Percentiles rank a stretch among this genome's conserved stretches.
phyloP scores from a whole-genome alignment of 2,329 filamentous ascomycete genomes.

The Fusarium guadeloupense region DNA sequence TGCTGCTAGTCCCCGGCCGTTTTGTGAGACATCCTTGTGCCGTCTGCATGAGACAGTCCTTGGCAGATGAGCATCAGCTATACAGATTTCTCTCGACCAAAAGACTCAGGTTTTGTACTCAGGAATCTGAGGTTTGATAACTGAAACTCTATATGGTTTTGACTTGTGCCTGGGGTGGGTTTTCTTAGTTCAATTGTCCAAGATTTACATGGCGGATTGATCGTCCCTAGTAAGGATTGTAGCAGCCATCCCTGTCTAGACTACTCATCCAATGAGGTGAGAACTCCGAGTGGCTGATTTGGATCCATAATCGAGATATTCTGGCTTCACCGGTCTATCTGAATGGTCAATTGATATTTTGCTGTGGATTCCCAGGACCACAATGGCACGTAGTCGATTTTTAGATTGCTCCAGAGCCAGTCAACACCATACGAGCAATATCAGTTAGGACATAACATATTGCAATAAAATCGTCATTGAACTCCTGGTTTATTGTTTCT shows the following conservation, averaged over 20 bases:
- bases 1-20: conserved; percentile 20
- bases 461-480: neutral
- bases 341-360: conserved; percentile 5
- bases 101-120: neutral
- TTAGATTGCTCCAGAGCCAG: neutral
- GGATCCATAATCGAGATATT: conserved; percentile 20
- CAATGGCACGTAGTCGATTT: neutral
- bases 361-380: neutral
- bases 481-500: neutral
- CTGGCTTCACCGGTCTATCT: conserved; percentile 27
- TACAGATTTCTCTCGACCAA: neutral
- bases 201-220: conserved; percentile 22
- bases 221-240: conserved; percentile 10
- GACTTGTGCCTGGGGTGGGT: conserved; percentile 1
- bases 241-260: conserved; percentile 9
- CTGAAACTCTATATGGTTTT: neutral
- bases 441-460: neutral
- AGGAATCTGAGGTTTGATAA: conserved; percentile 1
- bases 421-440: neutral
- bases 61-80: conserved; percentile 4
- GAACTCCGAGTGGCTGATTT: neutral
- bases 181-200: conserved; percentile 5
- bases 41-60: conserved; percentile 14
- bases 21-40: conserved; percentile 24
- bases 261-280: conserved; percentile 4